phyloP scores from a whole-genome alignment of 108 stramenopile genomes.

The Schizochytrium sp. region DNA sequence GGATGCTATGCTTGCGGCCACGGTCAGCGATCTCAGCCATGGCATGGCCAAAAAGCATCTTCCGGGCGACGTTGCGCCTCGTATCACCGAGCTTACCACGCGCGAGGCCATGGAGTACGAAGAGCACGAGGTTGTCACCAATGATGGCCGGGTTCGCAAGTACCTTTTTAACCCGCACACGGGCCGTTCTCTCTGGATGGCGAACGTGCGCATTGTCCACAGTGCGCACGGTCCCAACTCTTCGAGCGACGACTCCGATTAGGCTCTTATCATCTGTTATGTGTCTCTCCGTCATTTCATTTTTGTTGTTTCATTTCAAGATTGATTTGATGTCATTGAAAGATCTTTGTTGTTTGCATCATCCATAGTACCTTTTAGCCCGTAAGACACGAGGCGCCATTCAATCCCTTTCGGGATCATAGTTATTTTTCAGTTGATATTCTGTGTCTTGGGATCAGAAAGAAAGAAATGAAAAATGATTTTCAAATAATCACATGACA shows the following conservation, averaged over 20 bases:
- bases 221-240: background rate
- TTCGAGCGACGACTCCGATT: background rate
- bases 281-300: too few relatives aligned
- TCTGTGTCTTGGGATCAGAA: too few relatives aligned
- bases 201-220: background rate
- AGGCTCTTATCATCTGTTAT: too few relatives aligned
- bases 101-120: background rate
- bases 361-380: too few relatives aligned
- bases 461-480: too few relatives aligned
- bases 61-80: background rate
- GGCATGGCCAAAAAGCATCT: background rate
- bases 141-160: background rate
- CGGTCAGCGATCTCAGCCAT: background rate
- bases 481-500: too few relatives aligned
- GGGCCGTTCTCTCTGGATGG: background rate
- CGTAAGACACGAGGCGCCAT: too few relatives aligned
- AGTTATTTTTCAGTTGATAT: too few relatives aligned
- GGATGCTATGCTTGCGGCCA: background rate
- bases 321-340: too few relatives aligned
- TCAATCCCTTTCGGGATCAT: too few relatives aligned
- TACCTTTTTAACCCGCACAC: background rate
- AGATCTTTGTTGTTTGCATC: too few relatives aligned
- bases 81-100: background rate
- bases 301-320: too few relatives aligned
- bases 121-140: background rate